Evolutionary conservation across 805 yeast genomes (phyloP).

Genomic region (Kuraishia ogatae): DNA sequence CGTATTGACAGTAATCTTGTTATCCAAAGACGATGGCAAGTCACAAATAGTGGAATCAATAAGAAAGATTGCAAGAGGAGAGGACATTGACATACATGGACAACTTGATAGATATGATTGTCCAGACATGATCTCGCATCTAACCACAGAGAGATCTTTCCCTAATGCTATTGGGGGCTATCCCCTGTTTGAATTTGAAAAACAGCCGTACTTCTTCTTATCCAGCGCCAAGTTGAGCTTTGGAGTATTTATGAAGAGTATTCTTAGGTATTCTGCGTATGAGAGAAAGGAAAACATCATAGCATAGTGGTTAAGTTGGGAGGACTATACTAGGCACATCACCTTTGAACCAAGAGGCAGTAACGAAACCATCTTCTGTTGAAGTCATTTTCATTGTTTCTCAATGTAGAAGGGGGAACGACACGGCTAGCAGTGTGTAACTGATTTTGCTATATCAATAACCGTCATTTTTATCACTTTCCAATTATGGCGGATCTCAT

Average conservation of each 20-base stretch:
- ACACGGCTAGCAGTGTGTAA: too few species aligned
- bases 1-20: slow-evolving; percentile 9
- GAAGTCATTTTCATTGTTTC: too few species aligned
- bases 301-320: too few species aligned
- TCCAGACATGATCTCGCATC: slow-evolving; percentile 13
- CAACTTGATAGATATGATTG: slow-evolving; percentile 8
- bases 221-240: neutral
- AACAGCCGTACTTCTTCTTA: slow-evolving; percentile 6
- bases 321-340: too few species aligned
- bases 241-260: neutral
- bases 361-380: too few species aligned
- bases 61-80: slow-evolving; percentile 1
- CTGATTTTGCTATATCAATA: too few species aligned
- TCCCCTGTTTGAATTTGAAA: slow-evolving; percentile 9
- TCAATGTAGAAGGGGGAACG: too few species aligned
- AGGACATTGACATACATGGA: slow-evolving; percentile 7
- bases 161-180: slow-evolving; percentile 11
- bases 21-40: slow-evolving; percentile 6
- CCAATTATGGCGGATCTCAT: too few species aligned
- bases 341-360: too few species aligned
- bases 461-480: too few species aligned
- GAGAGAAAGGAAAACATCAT: neutral
- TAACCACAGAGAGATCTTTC: slow-evolving; percentile 8
- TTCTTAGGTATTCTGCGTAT: neutral
- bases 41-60: slow-evolving; percentile 2